These are phyloP conservation scores for Penicillium rolfsii DNA, from an alignment of 2,329 filamentous ascomycete species.

Conservation along the genomic window DNA sequence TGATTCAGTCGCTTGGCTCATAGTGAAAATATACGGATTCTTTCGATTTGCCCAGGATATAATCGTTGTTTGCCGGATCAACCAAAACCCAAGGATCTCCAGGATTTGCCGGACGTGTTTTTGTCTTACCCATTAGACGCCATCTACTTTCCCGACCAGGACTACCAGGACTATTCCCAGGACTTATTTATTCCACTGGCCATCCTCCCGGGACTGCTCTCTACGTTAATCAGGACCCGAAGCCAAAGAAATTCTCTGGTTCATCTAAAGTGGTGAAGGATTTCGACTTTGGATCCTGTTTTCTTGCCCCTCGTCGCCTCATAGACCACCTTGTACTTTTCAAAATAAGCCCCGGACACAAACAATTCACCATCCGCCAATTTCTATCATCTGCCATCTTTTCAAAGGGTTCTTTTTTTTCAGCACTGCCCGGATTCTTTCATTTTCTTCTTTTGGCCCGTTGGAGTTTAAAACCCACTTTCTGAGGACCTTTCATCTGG, in stretches of 20 bases:
- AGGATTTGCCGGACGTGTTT: constrained; percentile 17
- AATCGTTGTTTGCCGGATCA: constrained; percentile 7
- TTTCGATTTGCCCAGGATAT: constrained; percentile 24
- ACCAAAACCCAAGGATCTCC: constrained; percentile 21
- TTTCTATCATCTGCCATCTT: constrained; percentile 12
- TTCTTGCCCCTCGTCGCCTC: constrained; percentile 12
- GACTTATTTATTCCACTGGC: constrained; percentile 18
- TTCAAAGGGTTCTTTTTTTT: constrained; percentile 16
- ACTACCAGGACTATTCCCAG: constrained; percentile 10
- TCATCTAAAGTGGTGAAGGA: constrained; percentile 23
- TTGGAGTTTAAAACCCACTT: constrained; percentile 26
- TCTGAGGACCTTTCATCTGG: constrained; percentile 24
- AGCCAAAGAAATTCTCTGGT: constrained; percentile 7
- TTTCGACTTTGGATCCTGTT: constrained; percentile 16
- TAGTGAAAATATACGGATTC: not conserved
- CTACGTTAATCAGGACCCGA: constrained; percentile 1
- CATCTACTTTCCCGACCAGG: constrained; percentile 19
- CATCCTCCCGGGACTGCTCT: constrained; percentile 16
- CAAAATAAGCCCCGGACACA: constrained; percentile 25
- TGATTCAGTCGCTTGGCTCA: constrained; percentile 21
- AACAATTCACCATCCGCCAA: constrained; percentile 16
- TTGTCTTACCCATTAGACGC: constrained; percentile 13
- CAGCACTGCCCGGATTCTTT: constrained; percentile 20
- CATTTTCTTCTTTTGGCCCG: constrained; percentile 30
- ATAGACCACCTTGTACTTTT: constrained; percentile 28